These are phyloP conservation scores for Avicennia marina DNA, from an alignment of 257 asterid genomes.

Conservation along the genomic window DNA sequence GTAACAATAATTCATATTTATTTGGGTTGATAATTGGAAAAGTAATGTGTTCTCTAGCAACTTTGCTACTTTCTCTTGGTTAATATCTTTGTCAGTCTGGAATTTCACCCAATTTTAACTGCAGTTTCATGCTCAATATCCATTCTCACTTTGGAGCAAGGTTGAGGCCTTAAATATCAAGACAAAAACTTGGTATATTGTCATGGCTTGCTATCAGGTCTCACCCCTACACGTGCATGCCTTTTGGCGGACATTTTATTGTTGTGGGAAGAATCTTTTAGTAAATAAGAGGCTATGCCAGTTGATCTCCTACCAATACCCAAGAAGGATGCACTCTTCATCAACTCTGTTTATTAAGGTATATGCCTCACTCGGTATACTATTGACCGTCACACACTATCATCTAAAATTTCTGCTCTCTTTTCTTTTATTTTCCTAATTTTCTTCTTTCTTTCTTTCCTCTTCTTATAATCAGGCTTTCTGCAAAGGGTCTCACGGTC, in stretches of 20 bases:
- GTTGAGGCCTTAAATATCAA: neutral
- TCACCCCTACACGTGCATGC: slow-evolving; percentile 35
- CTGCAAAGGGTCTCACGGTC: slow-evolving; percentile 23
- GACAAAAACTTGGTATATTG: slow-evolving; percentile 20
- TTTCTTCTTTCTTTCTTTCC: neutral
- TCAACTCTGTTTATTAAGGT: slow-evolving; percentile 35
- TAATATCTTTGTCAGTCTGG: neutral
- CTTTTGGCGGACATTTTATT: slow-evolving; percentile 37
- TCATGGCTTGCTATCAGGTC: slow-evolving; percentile 56
- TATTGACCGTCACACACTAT: neutral
- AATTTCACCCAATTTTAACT: slow-evolving; percentile 7
- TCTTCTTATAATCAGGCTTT: slow-evolving; percentile 47
- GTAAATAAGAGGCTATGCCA: slow-evolving; percentile 20
- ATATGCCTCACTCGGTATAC: neutral
- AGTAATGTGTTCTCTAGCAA: no score
- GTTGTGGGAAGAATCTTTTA: slow-evolving; percentile 30
- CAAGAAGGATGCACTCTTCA: slow-evolving; percentile 29
- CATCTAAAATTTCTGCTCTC: neutral
- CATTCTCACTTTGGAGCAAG: neutral
- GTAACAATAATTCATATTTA: no score
- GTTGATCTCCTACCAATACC: slow-evolving; percentile 15
- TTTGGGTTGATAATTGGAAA: no score
- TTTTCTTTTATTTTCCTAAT: slow-evolving; percentile 1
- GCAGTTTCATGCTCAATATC: slow-evolving; percentile 19
- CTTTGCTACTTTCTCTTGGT: neutral